phyloP scores from a whole-genome alignment of 179 eudicot genomes.

The Patellifolia procumbens region DNA sequence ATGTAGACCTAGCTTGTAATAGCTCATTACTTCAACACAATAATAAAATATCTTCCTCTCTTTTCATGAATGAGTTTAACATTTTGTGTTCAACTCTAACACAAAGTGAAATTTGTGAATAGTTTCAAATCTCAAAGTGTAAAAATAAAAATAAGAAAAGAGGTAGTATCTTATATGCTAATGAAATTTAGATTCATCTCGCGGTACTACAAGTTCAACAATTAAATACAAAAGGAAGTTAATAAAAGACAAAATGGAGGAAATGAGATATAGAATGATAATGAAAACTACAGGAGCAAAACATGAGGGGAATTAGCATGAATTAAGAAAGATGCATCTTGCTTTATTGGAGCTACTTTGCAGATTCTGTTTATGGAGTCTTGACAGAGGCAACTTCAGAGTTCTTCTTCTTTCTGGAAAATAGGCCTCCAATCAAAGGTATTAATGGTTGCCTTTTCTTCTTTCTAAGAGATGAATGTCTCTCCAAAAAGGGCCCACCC shows the following conservation, averaged over 20 bases:
- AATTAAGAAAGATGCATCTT: neutral
- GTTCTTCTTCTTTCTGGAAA: slow-evolving; percentile 49
- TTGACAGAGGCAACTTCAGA: slow-evolving; percentile 31
- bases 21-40: too few relatives aligned
- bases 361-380: slow-evolving; percentile 8
- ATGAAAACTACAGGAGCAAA: neutral
- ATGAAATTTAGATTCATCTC: neutral
- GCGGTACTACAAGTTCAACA: neutral
- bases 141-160: too few relatives aligned
- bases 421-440: slow-evolving; percentile 62
- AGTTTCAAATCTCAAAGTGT: too few relatives aligned
- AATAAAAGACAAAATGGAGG: neutral
- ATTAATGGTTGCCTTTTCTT: slow-evolving; percentile 64
- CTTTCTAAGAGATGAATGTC: slow-evolving; percentile 71
- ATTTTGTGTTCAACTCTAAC: too few relatives aligned
- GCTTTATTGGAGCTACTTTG: neutral
- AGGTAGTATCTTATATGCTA: neutral
- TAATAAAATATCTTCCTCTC: too few relatives aligned
- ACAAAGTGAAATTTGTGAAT: too few relatives aligned
- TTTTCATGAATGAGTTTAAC: too few relatives aligned
- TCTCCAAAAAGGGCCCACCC: slow-evolving; percentile 48
- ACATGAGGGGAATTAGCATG: neutral
- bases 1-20: too few relatives aligned
- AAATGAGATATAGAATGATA: neutral
- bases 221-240: neutral